Conservation (phyloP, 78 protist species). For the Guillardia theta region DNA sequence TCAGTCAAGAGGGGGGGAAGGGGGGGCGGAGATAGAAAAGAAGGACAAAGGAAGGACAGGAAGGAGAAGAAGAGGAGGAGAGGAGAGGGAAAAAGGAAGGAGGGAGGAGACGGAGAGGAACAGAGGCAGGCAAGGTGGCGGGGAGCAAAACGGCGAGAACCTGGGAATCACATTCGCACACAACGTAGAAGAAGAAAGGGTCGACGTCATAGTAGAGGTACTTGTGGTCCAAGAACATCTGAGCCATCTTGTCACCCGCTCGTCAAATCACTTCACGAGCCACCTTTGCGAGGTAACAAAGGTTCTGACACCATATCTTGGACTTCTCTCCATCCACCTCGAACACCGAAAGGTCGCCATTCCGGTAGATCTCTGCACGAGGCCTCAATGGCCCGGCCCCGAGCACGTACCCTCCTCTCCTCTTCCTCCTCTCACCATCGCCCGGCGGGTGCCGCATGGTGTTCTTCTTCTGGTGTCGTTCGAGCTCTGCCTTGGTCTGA, state of each 20-base stretch:
- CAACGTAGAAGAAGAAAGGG: slow-evolving; percentile 93
- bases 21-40: too few relatives aligned
- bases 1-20: too few relatives aligned
- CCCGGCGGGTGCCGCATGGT: slow-evolving; percentile 23
- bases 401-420: neutral
- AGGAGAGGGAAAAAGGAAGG: too few relatives aligned
- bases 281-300: neutral
- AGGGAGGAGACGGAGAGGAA: too few relatives aligned
- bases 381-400: too few relatives aligned
- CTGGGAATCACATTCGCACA: slow-evolving; percentile 79
- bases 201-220: slow-evolving; percentile 84
- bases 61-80: too few relatives aligned
- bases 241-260: too few relatives aligned
- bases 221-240: slow-evolving; percentile 94
- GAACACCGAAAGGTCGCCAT: slow-evolving; percentile 66
- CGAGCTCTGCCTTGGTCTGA: neutral
- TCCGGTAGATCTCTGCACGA: neutral
- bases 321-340: slow-evolving; percentile 89
- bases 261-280: too few relatives aligned
- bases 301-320: slow-evolving; percentile 57
- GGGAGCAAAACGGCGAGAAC: neutral
- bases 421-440: neutral
- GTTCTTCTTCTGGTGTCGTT: neutral
- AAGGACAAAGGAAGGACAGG: too few relatives aligned
- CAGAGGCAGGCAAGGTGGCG: too few relatives aligned